These are phyloP conservation scores for Aspergillus olivimuriae DNA, from an alignment of 495 filamentous ascomycete species.

Conservation along the genomic window DNA sequence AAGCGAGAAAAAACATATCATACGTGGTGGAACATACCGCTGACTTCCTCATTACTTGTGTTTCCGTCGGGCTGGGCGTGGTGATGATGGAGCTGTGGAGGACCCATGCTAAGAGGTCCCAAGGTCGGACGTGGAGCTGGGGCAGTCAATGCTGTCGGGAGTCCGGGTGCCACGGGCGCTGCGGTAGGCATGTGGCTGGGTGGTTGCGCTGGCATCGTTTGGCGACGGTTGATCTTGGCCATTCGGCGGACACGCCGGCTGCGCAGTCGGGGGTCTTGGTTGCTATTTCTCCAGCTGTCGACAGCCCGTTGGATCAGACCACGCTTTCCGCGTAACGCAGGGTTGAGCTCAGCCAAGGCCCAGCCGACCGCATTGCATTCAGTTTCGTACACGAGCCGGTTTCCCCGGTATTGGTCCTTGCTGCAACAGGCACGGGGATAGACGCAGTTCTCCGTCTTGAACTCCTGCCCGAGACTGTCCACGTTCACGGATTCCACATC, in stretches of 20 bases:
- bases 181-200: slow-evolving; percentile 50
- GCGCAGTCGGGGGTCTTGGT: slow-evolving; percentile 84
- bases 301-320: slow-evolving; percentile 95
- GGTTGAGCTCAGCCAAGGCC: slow-evolving; percentile 90
- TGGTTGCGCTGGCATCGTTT: slow-evolving; percentile 37
- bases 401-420: slow-evolving; percentile 94
- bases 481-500: slow-evolving; percentile 96
- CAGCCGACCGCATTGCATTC: slow-evolving; percentile 98
- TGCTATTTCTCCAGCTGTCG: slow-evolving; percentile 98
- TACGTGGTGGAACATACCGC: slow-evolving; percentile 89
- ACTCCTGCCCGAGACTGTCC: slow-evolving; percentile 74
- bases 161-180: slow-evolving; percentile 44
- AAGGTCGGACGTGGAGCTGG: slow-evolving; percentile 45
- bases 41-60: slow-evolving; percentile 76
- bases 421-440: slow-evolving; percentile 91
- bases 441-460: slow-evolving; percentile 97
- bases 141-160: slow-evolving; percentile 43
- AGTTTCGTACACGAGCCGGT: slow-evolving; percentile 91
- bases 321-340: slow-evolving; percentile 82
- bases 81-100: slow-evolving; percentile 69
- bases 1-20: slow-evolving; percentile 27
- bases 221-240: slow-evolving; percentile 87
- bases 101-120: slow-evolving; percentile 55
- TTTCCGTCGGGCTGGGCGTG: slow-evolving; percentile 70
- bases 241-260: slow-evolving; percentile 87